phyloP scores from a whole-genome alignment of 2,329 filamentous ascomycete species.

The Ophiocordyceps camponoti-saundersi region DNA sequence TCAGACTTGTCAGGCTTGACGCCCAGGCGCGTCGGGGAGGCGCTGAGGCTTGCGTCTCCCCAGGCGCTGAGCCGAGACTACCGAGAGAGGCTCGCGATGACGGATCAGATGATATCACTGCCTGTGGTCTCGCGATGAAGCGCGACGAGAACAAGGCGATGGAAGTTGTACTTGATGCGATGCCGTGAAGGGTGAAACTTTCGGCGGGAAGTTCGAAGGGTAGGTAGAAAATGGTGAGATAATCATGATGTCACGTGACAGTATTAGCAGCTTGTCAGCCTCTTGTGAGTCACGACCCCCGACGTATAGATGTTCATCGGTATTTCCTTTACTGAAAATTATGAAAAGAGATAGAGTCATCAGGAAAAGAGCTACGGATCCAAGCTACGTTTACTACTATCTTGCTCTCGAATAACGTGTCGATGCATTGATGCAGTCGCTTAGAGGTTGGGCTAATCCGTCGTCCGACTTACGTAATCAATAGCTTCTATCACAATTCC shows the following conservation, averaged over 20 bases:
- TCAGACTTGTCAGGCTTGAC: constrained; percentile 12
- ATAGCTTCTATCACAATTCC: background rate
- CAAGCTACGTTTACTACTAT: background rate
- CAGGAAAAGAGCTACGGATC: background rate
- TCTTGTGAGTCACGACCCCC: no score
- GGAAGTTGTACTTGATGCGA: background rate
- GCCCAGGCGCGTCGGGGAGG: constrained; percentile 17
- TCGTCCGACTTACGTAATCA: constrained; percentile 2
- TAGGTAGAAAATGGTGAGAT: background rate
- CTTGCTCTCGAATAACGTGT: background rate
- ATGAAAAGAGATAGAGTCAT: background rate
- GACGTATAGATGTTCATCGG: no score
- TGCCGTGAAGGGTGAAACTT: constrained; percentile 12
- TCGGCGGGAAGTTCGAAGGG: constrained; percentile 12
- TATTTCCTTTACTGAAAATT: background rate
- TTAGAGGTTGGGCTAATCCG: background rate
- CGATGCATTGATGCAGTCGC: background rate
- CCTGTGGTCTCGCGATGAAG: constrained; percentile 11
- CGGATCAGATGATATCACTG: background rate
- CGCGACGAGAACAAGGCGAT: constrained; percentile 14
- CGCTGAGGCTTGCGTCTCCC: constrained; percentile 9
- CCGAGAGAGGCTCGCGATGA: background rate
- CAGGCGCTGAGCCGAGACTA: background rate
- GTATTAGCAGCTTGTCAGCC: no score
- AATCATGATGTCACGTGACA: background rate